Evolutionary conservation across 305 asterid genomes (phyloP).

Genomic region (Withania somnifera): DNA sequence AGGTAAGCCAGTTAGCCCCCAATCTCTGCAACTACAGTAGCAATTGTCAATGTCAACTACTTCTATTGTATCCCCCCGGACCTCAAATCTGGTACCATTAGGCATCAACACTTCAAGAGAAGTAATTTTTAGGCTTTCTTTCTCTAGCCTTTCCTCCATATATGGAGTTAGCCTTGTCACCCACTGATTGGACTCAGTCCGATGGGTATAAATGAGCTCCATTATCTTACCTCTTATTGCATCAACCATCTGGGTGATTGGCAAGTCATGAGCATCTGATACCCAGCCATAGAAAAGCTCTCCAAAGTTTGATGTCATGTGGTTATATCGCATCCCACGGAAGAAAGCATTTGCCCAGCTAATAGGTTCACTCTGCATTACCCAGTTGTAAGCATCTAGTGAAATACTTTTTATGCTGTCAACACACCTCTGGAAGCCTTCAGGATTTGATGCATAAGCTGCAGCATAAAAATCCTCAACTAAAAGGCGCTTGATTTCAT

Average conservation of each 20-base stretch:
- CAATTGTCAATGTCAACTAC: slow-evolving; percentile 54
- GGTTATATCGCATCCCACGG: slow-evolving; percentile 79
- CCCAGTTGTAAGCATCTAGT: slow-evolving; percentile 71
- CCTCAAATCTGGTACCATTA: slow-evolving; percentile 45
- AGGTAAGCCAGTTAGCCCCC: slow-evolving; percentile 83
- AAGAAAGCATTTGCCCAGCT: slow-evolving; percentile 89
- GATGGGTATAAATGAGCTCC: slow-evolving; percentile 54
- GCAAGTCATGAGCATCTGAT: slow-evolving; percentile 82
- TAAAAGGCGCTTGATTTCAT: slow-evolving; percentile 73
- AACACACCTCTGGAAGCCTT: slow-evolving; percentile 55
- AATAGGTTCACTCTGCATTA: slow-evolving; percentile 74
- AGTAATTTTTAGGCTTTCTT: slow-evolving; percentile 43
- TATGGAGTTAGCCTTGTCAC: slow-evolving; percentile 61
- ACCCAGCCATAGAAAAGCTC: slow-evolving; percentile 82
- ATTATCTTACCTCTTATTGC: slow-evolving; percentile 59
- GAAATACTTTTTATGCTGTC: slow-evolving; percentile 80
- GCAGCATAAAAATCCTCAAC: slow-evolving; percentile 62
- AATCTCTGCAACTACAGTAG: slow-evolving; percentile 60
- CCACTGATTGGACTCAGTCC: slow-evolving; percentile 56
- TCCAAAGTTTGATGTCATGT: slow-evolving; percentile 68
- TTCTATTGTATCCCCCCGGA: slow-evolving; percentile 74
- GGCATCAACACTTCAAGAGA: slow-evolving; percentile 34
- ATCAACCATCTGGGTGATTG: slow-evolving; percentile 91
- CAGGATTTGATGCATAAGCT: slow-evolving; percentile 61
- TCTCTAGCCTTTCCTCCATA: slow-evolving; percentile 67